A percentile compares a stretch with the other conserved stretches of the same genome.
Conservation (phyloP, 371 early-diverging fungal genomes). For the Haplosporangium sp. region DNA sequence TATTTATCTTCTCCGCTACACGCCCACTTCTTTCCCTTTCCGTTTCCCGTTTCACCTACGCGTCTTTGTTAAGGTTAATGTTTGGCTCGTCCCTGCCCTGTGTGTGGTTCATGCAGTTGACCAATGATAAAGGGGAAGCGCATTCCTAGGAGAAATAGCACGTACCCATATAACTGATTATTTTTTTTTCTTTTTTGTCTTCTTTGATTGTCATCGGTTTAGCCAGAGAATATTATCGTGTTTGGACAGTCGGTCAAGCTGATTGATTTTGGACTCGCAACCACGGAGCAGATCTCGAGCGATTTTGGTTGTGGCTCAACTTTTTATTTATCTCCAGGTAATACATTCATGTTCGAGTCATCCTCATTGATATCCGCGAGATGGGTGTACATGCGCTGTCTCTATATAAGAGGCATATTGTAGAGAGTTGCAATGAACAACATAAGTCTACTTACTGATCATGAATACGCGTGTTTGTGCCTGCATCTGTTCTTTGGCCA, state of each 20-base stretch:
- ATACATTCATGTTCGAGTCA: not conserved
- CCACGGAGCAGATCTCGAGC: conserved; percentile 73
- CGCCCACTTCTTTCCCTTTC: too few species aligned
- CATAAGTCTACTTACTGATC: not conserved
- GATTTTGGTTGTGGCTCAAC: conserved; percentile 94
- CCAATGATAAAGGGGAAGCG: not conserved
- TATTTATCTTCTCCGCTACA: too few species aligned
- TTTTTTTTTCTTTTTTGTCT: not conserved
- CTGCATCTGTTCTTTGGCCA: conserved; percentile 10
- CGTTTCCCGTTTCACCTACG: not conserved
- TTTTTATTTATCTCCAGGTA: conserved; percentile 93
- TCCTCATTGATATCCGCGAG: not conserved
- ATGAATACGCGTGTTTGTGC: not conserved
- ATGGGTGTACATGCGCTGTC: too few species aligned
- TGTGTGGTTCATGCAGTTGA: not conserved
- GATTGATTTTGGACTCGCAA: conserved; percentile 95
- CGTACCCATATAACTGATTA: too few species aligned
- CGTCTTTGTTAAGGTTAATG: not conserved
- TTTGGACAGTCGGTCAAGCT: conserved; percentile 76
- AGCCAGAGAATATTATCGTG: conserved; percentile 72
- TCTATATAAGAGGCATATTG: not conserved
- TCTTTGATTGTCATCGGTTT: not conserved
- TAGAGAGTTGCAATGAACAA: conserved; percentile 1
- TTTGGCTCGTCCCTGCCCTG: too few species aligned
- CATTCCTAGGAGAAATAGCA: not conserved